phyloP scores from a whole-genome alignment of 164 flowering plant species.

The Vitis labrusca region DNA sequence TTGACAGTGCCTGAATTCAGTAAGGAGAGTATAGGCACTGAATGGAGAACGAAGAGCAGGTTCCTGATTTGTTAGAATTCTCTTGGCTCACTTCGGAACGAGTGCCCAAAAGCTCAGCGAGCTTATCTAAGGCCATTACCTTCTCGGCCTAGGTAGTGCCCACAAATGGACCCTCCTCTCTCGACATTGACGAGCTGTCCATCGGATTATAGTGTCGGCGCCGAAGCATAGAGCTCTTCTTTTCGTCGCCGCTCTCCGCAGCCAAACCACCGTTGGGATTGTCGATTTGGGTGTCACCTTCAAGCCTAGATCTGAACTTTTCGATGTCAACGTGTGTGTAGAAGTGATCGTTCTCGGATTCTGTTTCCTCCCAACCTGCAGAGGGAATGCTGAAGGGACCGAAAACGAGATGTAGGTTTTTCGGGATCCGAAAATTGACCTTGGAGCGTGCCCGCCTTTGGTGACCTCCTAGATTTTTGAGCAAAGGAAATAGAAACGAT shows the following conservation, averaged over 20 bases:
- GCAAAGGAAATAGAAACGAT: no score
- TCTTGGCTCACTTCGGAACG: constrained; percentile 86
- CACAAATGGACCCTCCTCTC: neutral
- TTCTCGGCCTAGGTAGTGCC: constrained; percentile 75
- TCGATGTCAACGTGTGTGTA: constrained; percentile 14
- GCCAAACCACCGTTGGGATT: constrained; percentile 11
- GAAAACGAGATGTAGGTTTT: constrained; percentile 67
- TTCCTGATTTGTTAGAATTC: constrained; percentile 7
- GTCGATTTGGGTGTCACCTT: constrained; percentile 13
- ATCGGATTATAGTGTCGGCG: constrained; percentile 85
- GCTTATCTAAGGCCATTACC: constrained; percentile 85
- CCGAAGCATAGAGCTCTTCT: constrained; percentile 33
- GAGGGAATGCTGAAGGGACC: constrained; percentile 62
- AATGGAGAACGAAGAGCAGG: no score
- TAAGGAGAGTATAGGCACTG: no score
- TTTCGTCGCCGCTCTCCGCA: constrained; percentile 10
- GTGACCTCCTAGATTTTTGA: constrained; percentile 24
- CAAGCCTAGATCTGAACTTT: constrained; percentile 43
- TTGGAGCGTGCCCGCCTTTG: constrained; percentile 68
- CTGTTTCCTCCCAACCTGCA: constrained; percentile 61
- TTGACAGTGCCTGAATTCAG: no score
- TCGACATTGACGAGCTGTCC: constrained; percentile 52
- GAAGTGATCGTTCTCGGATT: constrained; percentile 84
- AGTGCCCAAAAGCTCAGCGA: constrained; percentile 71
- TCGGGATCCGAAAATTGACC: constrained; percentile 45